phyloP scores from a whole-genome alignment of 2,329 filamentous ascomycete genomes.

The Aspergillus spinulosporus region DNA sequence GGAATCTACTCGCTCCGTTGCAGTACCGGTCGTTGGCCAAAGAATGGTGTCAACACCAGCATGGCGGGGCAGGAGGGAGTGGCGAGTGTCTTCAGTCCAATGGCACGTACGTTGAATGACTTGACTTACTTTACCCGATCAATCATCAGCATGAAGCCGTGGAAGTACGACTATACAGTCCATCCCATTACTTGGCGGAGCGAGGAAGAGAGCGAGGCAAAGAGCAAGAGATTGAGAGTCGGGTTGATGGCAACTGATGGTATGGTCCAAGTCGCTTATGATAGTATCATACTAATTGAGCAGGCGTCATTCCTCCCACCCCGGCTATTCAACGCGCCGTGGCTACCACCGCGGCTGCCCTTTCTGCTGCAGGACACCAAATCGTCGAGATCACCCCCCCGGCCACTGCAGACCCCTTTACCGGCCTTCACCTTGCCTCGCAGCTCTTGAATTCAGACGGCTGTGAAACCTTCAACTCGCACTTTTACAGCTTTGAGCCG shows the following conservation, averaged over 20 bases:
- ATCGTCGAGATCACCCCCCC: conserved; percentile 67
- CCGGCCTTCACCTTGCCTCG: conserved; percentile 73
- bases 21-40: conserved; percentile 87
- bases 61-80: conserved; percentile 94
- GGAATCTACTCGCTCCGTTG: conserved; percentile 89
- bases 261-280: conserved; percentile 21
- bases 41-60: conserved; percentile 76
- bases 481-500: conserved; percentile 74
- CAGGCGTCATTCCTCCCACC: conserved; percentile 75
- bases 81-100: conserved; percentile 84
- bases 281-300: conserved; percentile 17
- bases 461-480: conserved; percentile 73
- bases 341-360: conserved; percentile 66
- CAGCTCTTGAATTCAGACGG: conserved; percentile 84
- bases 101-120: conserved; percentile 83
- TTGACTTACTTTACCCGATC: conserved; percentile 79
- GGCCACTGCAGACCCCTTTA: conserved; percentile 71
- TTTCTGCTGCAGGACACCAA: conserved; percentile 72
- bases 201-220: conserved; percentile 60
- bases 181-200: conserved; percentile 80
- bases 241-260: conserved; percentile 76
- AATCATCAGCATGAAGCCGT: conserved; percentile 78
- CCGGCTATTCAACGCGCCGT: conserved; percentile 80
- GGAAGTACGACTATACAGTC: conserved; percentile 83
- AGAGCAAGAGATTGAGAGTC: conserved; percentile 65